These are phyloP conservation scores for Hypholoma fasciculare DNA, from an alignment of 768 basidiomycete species.

Conservation along the genomic window DNA sequence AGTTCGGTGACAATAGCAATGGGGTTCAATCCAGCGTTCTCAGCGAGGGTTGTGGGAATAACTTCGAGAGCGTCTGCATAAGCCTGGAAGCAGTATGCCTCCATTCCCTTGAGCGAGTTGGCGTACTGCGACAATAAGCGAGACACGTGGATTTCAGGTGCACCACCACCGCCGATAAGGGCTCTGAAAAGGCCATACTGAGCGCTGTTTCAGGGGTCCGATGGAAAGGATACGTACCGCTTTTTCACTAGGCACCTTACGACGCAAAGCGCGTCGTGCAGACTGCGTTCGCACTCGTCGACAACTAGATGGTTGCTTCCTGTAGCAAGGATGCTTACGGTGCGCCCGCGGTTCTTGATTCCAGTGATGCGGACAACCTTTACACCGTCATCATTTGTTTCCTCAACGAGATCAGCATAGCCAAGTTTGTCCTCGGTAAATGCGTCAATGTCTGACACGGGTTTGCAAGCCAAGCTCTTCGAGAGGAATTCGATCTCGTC, in stretches of 20 bases:
- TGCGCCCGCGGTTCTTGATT: slow-evolving; percentile 91
- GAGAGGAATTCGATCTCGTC: slow-evolving; percentile 98
- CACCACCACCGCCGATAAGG: slow-evolving; percentile 93
- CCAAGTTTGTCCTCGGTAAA: slow-evolving; percentile 99
- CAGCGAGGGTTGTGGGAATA: slow-evolving; percentile 95
- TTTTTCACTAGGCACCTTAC: slow-evolving; percentile 98
- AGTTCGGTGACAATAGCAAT: slow-evolving; percentile 98
- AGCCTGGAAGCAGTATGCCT: slow-evolving; percentile 98
- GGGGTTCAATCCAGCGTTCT: slow-evolving; percentile 97
- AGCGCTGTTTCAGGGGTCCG: background rate
- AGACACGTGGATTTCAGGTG: slow-evolving; percentile 97
- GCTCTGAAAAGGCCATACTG: slow-evolving; percentile 46
- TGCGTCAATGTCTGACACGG: slow-evolving; percentile 94
- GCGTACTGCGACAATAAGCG: slow-evolving; percentile 87
- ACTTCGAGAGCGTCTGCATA: slow-evolving; percentile 98
- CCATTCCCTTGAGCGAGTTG: slow-evolving; percentile 95
- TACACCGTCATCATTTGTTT: slow-evolving; percentile 75
- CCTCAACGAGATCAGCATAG: slow-evolving; percentile 94
- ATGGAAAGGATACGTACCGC: slow-evolving; percentile 54
- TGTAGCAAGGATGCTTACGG: slow-evolving; percentile 94
- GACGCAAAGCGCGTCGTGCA: slow-evolving; percentile 99
- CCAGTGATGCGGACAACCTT: slow-evolving; percentile 96
- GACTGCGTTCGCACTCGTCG: slow-evolving; percentile 95
- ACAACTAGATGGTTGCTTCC: slow-evolving; percentile 91
- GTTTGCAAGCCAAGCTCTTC: slow-evolving; percentile 93